Conservation (phyloP, 768 basidiomycete genomes). For the Phallus indusiatus region DNA sequence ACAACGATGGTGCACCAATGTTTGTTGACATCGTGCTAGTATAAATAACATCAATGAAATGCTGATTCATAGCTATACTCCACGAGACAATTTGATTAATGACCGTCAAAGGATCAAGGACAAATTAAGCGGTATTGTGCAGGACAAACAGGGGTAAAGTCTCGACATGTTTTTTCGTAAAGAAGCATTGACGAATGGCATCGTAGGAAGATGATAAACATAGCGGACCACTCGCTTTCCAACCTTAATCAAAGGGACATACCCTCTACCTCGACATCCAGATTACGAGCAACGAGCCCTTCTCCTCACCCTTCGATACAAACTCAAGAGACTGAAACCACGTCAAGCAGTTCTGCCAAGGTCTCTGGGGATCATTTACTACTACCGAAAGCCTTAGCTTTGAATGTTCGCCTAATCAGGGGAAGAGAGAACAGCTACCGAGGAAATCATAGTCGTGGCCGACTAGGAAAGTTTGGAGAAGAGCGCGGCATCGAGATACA, state of each 20-base stretch:
- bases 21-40: not conserved
- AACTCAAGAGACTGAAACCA: slow-evolving; percentile 3
- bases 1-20: not conserved
- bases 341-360: not conserved
- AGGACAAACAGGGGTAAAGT: slow-evolving; percentile 1
- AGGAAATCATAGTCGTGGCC: not conserved
- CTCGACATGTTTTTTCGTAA: not conserved
- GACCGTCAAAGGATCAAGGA: slow-evolving; percentile 7
- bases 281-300: slow-evolving; percentile 7
- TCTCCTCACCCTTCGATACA: slow-evolving; percentile 6
- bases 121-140: slow-evolving; percentile 5
- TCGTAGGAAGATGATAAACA: slow-evolving; percentile 8
- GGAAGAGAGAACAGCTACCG: slow-evolving; percentile 1
- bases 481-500: slow-evolving; percentile 2
- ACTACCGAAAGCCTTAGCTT: slow-evolving; percentile 1
- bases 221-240: slow-evolving; percentile 2
- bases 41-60: not conserved
- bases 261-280: slow-evolving; percentile 1
- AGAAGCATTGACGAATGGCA: not conserved
- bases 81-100: not conserved
- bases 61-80: slow-evolving; percentile 1
- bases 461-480: slow-evolving; percentile 6
- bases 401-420: slow-evolving; percentile 4
- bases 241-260: slow-evolving; percentile 4
- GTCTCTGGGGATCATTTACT: not conserved